Base-by-base conservation (phyloP, 352 stramenopile species). In the Pythium diclinum region DNA sequence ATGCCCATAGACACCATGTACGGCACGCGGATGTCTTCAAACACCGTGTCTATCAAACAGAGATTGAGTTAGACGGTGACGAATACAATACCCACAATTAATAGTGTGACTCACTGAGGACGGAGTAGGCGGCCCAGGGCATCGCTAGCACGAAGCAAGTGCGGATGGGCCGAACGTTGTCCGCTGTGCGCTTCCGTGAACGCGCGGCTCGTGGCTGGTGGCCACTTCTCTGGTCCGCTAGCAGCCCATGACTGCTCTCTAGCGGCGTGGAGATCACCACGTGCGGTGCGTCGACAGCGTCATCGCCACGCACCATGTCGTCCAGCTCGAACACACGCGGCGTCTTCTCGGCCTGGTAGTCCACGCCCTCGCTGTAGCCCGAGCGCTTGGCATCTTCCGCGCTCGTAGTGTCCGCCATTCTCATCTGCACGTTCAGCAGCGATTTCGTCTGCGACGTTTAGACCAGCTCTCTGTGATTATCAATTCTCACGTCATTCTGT, bases 1-100 rank as follows among this genome's bases (percentile, higher is more conserved):
- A 91, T 88, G 42, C 74, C 82, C 80, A 91, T 86, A 0, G 78
- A 90, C 47, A 59, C 71, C 80, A 91, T 83, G 68, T 91, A 92
- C 64, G 80, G 81, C 33, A 80, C 61, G 51, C 78, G 72, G 42
- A 87, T 78, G 54, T 89, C 79, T 48, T 82, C 74, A 71, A 90
- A 89, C 11, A 92, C 72, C n/a, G 78, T 88, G 64, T 81, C 83
- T 92, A 51, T 38, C 19, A 8, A 36, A 42, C 36, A 56, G 25
- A 42, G 11, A n/a, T n/a, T n/a, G n/a, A 25, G 21, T 55, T 23
- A 32, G 28, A 14, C 25, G 19, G 7, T 42, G 30, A 9, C 2
- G 21, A 7, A 55, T 16, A 3, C n/a, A 28, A 28, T 3, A 28
- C 4, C 25, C 23, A 55, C 11, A 17, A 38, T n/a, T 59, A 16